These are phyloP conservation scores for Starmerella cellae DNA, from an alignment of 805 yeast species.

Conservation along the genomic window DNA sequence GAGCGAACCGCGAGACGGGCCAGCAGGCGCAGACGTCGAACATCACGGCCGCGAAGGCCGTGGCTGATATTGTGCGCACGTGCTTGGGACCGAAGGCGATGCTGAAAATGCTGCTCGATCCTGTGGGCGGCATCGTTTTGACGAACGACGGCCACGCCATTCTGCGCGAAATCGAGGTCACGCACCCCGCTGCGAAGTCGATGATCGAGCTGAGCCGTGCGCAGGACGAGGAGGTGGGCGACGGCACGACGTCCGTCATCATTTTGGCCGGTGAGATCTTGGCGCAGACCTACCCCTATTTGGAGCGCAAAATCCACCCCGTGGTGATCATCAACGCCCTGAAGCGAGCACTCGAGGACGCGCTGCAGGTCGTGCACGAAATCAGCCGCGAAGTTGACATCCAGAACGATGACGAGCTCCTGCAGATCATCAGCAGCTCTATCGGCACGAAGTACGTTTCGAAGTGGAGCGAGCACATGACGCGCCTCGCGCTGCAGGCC, in stretches of 20 bases:
- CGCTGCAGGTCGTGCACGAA: conserved; percentile 70
- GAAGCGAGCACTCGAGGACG: conserved; percentile 81
- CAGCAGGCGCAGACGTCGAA: conserved; percentile 95
- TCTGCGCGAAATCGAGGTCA: conserved; percentile 80
- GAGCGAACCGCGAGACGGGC: conserved; percentile 87
- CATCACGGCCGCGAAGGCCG: conserved; percentile 98
- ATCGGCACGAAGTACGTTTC: conserved; percentile 92
- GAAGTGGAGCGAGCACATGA: conserved; percentile 85
- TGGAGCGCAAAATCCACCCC: conserved; percentile 90
- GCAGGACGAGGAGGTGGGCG: conserved; percentile 98
- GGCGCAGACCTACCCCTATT: conserved; percentile 85
- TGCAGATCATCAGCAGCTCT: conserved; percentile 71
- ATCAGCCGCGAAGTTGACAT: conserved; percentile 77
- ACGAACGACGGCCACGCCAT: conserved; percentile 99
- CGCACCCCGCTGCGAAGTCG: conserved; percentile 98
- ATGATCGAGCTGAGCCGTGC: conserved; percentile 96
- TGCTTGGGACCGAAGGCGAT: conserved; percentile 98
- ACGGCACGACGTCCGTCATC: conserved; percentile 95
- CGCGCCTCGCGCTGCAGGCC: conserved; percentile 72
- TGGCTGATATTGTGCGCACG: conserved; percentile 92
- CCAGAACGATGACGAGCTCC: conserved; percentile 74
- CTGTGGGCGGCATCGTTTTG: conserved; percentile 83
- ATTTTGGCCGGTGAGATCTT: conserved; percentile 93
- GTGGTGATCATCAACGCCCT: conserved; percentile 90
- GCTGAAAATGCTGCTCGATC: conserved; percentile 95